phyloP scores from a whole-genome alignment of 345 rosid species.

The Eucalyptus grandis region DNA sequence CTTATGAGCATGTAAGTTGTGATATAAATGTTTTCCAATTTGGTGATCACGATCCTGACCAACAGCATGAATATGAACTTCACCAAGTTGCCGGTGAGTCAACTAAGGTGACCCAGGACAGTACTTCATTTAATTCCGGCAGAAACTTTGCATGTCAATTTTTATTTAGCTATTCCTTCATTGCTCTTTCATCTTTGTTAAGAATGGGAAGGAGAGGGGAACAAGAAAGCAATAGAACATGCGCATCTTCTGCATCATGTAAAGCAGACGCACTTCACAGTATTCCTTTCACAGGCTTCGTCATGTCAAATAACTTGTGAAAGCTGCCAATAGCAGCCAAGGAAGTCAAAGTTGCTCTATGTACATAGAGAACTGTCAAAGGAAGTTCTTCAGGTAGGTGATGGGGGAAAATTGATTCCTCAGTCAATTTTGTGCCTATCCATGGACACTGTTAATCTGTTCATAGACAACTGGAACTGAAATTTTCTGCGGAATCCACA shows the following conservation, averaged over 20 bases:
- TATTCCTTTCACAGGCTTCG: background rate
- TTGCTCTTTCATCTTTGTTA: background rate
- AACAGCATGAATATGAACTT: background rate
- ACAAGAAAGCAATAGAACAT: background rate
- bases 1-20: background rate
- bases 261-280: background rate
- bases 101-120: background rate
- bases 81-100: background rate
- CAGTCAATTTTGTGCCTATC: background rate
- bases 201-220: background rate
- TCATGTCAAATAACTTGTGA: background rate
- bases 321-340: background rate
- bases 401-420: background rate
- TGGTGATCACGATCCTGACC: background rate
- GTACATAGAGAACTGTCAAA: background rate
- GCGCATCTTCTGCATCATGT: background rate
- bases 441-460: background rate
- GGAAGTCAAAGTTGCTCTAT: background rate
- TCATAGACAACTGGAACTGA: background rate
- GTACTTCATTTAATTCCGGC: background rate
- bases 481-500: background rate
- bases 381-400: background rate
- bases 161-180: background rate
- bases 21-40: background rate
- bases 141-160: background rate